Percentiles rank a stretch among this genome's conserved stretches.
Evolutionary conservation across 306 rosid genomes (phyloP).

Genomic region (Fragaria vesca): DNA sequence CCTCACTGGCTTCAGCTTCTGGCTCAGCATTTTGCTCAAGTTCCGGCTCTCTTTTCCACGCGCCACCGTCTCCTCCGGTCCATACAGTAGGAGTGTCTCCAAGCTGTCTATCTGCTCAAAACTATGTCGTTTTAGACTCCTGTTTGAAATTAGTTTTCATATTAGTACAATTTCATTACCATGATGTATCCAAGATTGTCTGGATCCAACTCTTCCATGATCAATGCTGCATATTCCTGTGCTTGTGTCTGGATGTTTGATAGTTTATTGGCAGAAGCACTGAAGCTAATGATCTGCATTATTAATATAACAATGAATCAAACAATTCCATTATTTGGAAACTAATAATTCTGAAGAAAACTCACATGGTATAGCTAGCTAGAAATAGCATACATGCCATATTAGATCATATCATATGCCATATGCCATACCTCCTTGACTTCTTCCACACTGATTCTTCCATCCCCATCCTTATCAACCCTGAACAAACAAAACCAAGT

Average conservation of each 20-base stretch:
- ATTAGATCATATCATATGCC: not conserved
- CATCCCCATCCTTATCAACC: slow-evolving; percentile 75
- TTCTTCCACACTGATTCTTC: slow-evolving; percentile 61
- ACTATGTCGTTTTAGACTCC: not conserved
- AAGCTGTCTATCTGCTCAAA: slow-evolving; percentile 44
- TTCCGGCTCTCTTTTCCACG: slow-evolving; percentile 47
- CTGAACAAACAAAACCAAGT: slow-evolving; percentile 25
- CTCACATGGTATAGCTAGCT: slow-evolving; percentile 7
- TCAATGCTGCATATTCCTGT: slow-evolving; percentile 69
- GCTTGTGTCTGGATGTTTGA: slow-evolving; percentile 60
- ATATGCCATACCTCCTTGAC: slow-evolving; percentile 52
- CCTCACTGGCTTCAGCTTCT: slow-evolving; percentile 40
- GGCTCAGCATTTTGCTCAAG: slow-evolving; percentile 58
- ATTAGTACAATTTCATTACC: slow-evolving; percentile 25
- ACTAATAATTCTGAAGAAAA: not conserved
- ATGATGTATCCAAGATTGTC: slow-evolving; percentile 54
- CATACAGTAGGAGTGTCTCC: slow-evolving; percentile 54
- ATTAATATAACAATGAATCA: not conserved
- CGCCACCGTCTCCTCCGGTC: slow-evolving; percentile 36
- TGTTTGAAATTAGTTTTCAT: not conserved
- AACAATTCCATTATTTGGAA: not conserved
- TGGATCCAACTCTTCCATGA: slow-evolving; percentile 76
- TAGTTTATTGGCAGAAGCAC: slow-evolving; percentile 67
- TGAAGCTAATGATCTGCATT: slow-evolving; percentile 56
- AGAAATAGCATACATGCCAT: not conserved